Conservation (phyloP, 176 grass and related monocot genomes). For the Oryza australiensis region DNA sequence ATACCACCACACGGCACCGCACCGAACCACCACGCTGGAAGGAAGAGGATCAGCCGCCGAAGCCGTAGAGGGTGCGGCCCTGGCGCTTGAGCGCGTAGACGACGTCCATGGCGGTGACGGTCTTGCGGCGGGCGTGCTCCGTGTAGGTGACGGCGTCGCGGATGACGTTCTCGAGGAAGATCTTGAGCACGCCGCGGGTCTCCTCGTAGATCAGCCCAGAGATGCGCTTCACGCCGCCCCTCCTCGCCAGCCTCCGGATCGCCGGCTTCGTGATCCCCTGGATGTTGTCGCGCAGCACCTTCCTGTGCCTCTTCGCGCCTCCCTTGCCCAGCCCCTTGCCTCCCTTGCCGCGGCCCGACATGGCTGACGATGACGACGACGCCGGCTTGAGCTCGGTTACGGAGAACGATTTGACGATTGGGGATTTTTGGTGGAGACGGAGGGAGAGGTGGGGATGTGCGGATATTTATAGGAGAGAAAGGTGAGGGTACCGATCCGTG, state of each 20-base stretch:
- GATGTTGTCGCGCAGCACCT: constrained; percentile 83
- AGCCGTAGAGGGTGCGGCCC: constrained; percentile 58
- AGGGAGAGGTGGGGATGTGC: background rate
- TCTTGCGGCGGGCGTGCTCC: constrained; percentile 54
- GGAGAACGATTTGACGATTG: background rate
- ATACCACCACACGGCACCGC: background rate
- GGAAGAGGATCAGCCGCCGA: constrained; percentile 24
- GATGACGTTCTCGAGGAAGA: constrained; percentile 67
- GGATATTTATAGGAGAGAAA: background rate
- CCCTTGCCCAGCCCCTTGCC: constrained; percentile 83
- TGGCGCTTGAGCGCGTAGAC: constrained; percentile 57
- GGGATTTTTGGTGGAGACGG: background rate
- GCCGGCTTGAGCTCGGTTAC: background rate
- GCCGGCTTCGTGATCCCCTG: constrained; percentile 92
- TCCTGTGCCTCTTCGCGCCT: constrained; percentile 73
- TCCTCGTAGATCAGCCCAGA: constrained; percentile 60
- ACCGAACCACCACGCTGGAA: background rate
- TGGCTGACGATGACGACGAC: background rate
- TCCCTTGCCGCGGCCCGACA: constrained; percentile 81
- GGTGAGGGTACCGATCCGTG: constrained; percentile 1
- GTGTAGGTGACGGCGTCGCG: constrained; percentile 62
- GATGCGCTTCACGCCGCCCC: constrained; percentile 91
- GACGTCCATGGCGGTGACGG: constrained; percentile 62
- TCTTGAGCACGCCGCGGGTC: constrained; percentile 59
- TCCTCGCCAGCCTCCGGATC: constrained; percentile 66